Evolutionary conservation across 2,329 filamentous ascomycete species (phyloP).

Genomic region (Botrytis sinoallii): DNA sequence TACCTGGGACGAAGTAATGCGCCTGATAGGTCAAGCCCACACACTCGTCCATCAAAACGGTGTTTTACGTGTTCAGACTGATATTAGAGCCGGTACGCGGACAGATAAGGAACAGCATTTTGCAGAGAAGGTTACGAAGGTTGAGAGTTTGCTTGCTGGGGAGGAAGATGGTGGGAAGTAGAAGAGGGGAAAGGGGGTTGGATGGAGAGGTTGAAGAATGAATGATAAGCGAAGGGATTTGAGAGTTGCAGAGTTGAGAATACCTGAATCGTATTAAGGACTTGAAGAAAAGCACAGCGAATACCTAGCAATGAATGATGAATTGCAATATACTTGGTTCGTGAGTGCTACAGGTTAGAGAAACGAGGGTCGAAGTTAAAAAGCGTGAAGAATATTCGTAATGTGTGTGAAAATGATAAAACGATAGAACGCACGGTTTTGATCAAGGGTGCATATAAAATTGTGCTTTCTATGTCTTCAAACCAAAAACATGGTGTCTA

Average conservation of each 20-base stretch:
- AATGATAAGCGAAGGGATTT: not conserved
- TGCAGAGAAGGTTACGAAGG: constrained; percentile 36
- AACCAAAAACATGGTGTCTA: not conserved
- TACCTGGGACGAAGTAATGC: constrained; percentile 84
- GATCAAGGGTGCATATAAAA: not conserved
- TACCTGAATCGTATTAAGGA: not conserved
- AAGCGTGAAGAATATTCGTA: not conserved
- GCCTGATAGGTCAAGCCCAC: constrained; percentile 82
- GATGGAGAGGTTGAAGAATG: not conserved
- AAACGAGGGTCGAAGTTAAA: not conserved
- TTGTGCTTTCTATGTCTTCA: not conserved
- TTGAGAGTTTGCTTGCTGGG: constrained; percentile 34
- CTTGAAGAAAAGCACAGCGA: not conserved
- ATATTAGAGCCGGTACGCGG: constrained; percentile 75
- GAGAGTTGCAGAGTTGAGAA: not conserved
- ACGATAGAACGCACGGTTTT: not conserved
- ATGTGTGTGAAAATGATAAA: not conserved
- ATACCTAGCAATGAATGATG: not conserved
- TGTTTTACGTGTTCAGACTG: constrained; percentile 80
- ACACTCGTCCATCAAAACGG: constrained; percentile 71
- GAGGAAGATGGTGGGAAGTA: constrained; percentile 18
- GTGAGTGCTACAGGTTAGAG: not conserved
- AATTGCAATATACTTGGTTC: not conserved
- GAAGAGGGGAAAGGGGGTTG: not conserved
- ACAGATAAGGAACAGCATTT: constrained; percentile 38